These are phyloP conservation scores for Neurospora cerealis DNA, from an alignment of 495 filamentous ascomycete genomes.

Conservation along the genomic window DNA sequence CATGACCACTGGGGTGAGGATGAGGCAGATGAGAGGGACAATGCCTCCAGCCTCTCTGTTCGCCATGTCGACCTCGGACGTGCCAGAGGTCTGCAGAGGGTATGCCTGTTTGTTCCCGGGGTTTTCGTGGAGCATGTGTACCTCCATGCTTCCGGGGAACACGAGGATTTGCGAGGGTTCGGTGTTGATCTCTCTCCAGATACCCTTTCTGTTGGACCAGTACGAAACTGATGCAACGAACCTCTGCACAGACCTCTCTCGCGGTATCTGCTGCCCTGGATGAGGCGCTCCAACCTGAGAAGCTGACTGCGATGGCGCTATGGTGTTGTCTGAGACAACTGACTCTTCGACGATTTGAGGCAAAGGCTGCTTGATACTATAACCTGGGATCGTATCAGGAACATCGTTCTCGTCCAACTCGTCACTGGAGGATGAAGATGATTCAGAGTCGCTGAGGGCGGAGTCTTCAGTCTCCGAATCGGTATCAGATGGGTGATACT, in stretches of 20 bases:
- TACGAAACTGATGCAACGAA: slow-evolving; percentile 70
- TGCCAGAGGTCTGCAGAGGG: slow-evolving; percentile 29
- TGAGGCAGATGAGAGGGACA: slow-evolving; percentile 62
- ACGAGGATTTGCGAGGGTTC: slow-evolving; percentile 60
- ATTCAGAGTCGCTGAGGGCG: slow-evolving; percentile 32
- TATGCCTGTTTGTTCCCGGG: slow-evolving; percentile 27
- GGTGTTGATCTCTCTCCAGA: slow-evolving; percentile 71
- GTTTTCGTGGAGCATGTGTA: slow-evolving; percentile 52
- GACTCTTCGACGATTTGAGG: slow-evolving; percentile 14
- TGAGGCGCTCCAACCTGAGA: slow-evolving; percentile 55
- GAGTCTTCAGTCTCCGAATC: slow-evolving; percentile 43
- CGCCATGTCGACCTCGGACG: slow-evolving; percentile 27
- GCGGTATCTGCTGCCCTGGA: slow-evolving; percentile 30
- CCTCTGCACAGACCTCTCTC: slow-evolving; percentile 44
- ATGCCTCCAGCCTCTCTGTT: slow-evolving; percentile 24
- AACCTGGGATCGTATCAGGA: slow-evolving; percentile 38
- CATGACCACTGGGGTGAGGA: slow-evolving; percentile 80
- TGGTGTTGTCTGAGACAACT: slow-evolving; percentile 34
- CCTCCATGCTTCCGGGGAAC: slow-evolving; percentile 78
- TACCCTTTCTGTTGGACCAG: slow-evolving; percentile 68
- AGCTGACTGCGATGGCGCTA: slow-evolving; percentile 67
- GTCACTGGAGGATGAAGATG: slow-evolving; percentile 37
- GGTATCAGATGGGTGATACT: slow-evolving; percentile 85
- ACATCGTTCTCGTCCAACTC: slow-evolving; percentile 42
- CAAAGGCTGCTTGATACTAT: slow-evolving; percentile 31